These are phyloP conservation scores for Basipetospora chlamydospora DNA, from an alignment of 2,329 filamentous ascomycete species.

Conservation along the genomic window DNA sequence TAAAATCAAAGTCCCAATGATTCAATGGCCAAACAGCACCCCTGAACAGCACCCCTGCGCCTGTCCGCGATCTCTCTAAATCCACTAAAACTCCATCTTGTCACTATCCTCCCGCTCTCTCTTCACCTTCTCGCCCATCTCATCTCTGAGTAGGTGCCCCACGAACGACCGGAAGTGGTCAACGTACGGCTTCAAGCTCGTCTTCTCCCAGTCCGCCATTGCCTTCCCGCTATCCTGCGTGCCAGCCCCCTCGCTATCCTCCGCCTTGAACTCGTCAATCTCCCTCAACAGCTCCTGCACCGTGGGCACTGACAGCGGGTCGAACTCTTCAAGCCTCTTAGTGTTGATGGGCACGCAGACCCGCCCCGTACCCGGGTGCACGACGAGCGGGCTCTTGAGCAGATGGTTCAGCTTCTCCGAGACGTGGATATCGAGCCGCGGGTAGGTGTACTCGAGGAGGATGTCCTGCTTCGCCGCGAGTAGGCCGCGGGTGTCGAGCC, in stretches of 20 bases:
- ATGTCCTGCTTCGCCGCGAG: slow-evolving; percentile 91
- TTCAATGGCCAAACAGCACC: too few species aligned
- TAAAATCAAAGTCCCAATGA: too few species aligned
- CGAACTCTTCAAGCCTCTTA: slow-evolving; percentile 59
- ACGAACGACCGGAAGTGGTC: slow-evolving; percentile 82
- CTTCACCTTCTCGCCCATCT: slow-evolving; percentile 37
- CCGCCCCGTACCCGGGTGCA: slow-evolving; percentile 85
- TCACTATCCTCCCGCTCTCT: slow-evolving; percentile 35
- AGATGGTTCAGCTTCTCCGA: slow-evolving; percentile 97
- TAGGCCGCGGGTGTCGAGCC: slow-evolving; percentile 58
- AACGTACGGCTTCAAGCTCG: slow-evolving; percentile 80
- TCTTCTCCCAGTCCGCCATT: slow-evolving; percentile 89
- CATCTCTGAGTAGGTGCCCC: slow-evolving; percentile 61
- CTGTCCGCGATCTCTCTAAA: too few species aligned
- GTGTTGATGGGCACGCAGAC: slow-evolving; percentile 93
- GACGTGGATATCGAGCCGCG: slow-evolving; percentile 89
- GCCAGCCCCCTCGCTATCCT: slow-evolving; percentile 26
- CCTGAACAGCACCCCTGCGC: too few species aligned
- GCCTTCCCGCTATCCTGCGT: slow-evolving; percentile 14
- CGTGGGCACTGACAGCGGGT: slow-evolving; percentile 79
- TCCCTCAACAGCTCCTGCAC: slow-evolving; percentile 69
- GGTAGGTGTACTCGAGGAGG: slow-evolving; percentile 94
- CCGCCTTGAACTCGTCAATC: slow-evolving; percentile 65
- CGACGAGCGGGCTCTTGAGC: slow-evolving; percentile 91
- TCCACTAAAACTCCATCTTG: slow-evolving; percentile 35